These are phyloP conservation scores for Talaromyces nanjingensis DNA, from an alignment of 495 filamentous ascomycete genomes.

Conservation along the genomic window DNA sequence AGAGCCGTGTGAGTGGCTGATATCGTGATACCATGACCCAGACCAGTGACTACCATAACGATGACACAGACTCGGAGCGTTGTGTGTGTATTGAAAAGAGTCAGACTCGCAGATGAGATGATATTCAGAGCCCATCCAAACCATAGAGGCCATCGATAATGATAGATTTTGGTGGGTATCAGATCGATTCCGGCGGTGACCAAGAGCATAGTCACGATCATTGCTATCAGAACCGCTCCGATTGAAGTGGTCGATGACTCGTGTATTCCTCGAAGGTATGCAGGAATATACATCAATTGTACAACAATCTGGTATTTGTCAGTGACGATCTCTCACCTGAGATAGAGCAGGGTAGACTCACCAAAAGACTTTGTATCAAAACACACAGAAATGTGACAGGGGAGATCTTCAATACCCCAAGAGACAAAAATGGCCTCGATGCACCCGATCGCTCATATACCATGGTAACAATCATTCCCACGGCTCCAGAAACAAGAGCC, in stretches of 20 bases:
- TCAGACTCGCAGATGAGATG: not conserved
- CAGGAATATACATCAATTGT: not conserved
- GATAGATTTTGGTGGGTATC: slow-evolving; percentile 39
- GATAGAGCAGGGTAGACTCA: slow-evolving; percentile 9
- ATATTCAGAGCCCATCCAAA: slow-evolving; percentile 42
- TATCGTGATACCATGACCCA: not conserved
- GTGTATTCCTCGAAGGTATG: slow-evolving; percentile 14
- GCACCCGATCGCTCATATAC: slow-evolving; percentile 36
- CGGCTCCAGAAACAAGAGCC: slow-evolving; percentile 36
- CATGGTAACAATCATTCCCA: slow-evolving; percentile 20
- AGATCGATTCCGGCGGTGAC: slow-evolving; percentile 38
- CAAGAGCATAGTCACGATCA: slow-evolving; percentile 39
- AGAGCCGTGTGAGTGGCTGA: not conserved
- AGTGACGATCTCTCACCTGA: not conserved
- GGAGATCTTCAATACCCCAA: slow-evolving; percentile 34
- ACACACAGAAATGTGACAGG: slow-evolving; percentile 30
- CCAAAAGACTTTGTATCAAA: slow-evolving; percentile 40
- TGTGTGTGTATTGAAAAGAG: not conserved
- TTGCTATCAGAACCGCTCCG: slow-evolving; percentile 46
- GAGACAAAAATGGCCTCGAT: slow-evolving; percentile 40
- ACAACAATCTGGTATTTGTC: slow-evolving; percentile 13
- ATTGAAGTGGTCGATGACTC: slow-evolving; percentile 35
- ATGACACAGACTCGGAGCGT: not conserved
- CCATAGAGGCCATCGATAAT: slow-evolving; percentile 49
- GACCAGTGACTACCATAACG: not conserved